Base-by-base conservation (phyloP, 2,329 filamentous ascomycete genomes). In the Curvularia eragrostidis region DNA sequence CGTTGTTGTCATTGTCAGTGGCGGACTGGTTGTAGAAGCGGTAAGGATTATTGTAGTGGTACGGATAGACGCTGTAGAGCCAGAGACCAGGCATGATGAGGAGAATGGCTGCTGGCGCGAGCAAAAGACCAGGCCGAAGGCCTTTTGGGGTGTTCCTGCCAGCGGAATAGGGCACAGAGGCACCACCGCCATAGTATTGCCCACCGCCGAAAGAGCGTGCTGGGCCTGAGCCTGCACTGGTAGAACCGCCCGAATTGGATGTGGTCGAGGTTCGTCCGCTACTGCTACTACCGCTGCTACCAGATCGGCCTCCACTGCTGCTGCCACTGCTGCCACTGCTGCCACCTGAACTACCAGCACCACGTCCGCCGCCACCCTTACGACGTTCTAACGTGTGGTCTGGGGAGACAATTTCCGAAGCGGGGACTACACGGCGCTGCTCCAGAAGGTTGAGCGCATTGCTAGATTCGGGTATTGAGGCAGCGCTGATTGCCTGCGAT, bases 41-140 rank as follows among this genome's bases (percentile, higher is more conserved):
- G 75, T 87, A 88, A n/a, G 81, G 82, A 72, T 85, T 84, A 39
- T 69, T 71, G 72, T 87, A 91, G 46, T 79, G 73, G 69, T 89
- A 88, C 2, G 84, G 78, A 72, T 89, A 89, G 1, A 85, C 84
- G 61, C 84, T 84, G 67, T 85, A 85, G 8, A 87, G 78, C 87
- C 88, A 91, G 36, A 85, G 58, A 3, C 86, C 88, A 1, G 87
- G 85, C 82, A 89, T 88, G 74, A 89, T 83, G 28, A 69, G 69
- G 9, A 89, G 69, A 1, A 69, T 79, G 76, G 21, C 80, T 10
- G 77, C 73, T 3, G 79, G 81, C 3, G 82, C 69, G 2, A 89
- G 76, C 21, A 86, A 73, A 0, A 62, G 64, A 7, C 66, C 70
- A 47, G 87, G 74, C 15, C 86, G 73, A 36, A 89, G 82, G 3